phyloP scores from a whole-genome alignment of 148 eudicot genomes.

The Linanthus parryae region DNA sequence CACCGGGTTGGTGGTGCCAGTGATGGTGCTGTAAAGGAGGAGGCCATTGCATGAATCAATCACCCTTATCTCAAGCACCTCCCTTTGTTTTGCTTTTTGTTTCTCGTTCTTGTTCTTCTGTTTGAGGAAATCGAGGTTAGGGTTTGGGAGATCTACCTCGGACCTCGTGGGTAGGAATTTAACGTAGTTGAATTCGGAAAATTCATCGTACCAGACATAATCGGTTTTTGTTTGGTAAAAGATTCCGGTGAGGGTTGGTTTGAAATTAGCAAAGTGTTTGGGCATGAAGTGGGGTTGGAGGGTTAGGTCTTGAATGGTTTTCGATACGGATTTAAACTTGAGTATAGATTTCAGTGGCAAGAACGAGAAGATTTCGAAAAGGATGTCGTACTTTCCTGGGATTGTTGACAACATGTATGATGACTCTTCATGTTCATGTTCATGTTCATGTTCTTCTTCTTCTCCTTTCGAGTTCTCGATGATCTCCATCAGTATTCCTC shows the following conservation, averaged over 20 bases:
- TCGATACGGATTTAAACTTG: slow-evolving; percentile 1
- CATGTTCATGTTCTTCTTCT: background rate
- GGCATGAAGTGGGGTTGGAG: background rate
- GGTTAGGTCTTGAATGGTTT: background rate
- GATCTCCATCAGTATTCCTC: too few relatives aligned
- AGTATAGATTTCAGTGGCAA: background rate
- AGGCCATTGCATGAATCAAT: slow-evolving; percentile 13
- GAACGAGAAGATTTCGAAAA: slow-evolving; percentile 2
- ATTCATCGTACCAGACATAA: background rate
- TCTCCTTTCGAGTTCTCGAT: background rate
- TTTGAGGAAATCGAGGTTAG: background rate
- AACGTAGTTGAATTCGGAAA: background rate
- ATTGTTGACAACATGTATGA: background rate
- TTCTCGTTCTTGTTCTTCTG: background rate
- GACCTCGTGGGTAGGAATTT: slow-evolving; percentile 1
- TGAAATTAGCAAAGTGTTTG: background rate
- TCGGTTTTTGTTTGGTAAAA: background rate
- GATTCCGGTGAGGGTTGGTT: background rate
- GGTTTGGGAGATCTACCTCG: background rate
- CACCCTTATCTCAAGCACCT: background rate
- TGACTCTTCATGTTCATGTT: too few relatives aligned
- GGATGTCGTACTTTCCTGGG: background rate
- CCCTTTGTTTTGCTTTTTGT: too few relatives aligned
- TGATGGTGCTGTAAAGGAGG: slow-evolving; percentile 3
- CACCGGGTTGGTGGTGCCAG: background rate